Conservation (phyloP, 305 asterid species). For the Stenogyne calaminthoides region DNA sequence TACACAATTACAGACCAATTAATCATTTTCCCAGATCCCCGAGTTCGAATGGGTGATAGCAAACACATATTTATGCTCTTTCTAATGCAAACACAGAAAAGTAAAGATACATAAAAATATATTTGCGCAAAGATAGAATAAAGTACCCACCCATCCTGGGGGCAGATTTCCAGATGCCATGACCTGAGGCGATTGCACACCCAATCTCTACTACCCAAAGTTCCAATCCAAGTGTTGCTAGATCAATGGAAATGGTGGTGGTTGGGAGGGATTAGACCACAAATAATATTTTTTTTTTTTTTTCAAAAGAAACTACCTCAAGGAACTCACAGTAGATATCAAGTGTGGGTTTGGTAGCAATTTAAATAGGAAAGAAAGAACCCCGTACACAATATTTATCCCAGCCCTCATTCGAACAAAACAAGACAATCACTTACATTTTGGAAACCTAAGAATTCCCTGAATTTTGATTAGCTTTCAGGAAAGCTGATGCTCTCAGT, state of each 20-base stretch:
- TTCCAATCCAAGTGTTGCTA: slow-evolving; percentile 22
- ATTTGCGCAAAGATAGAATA: slow-evolving; percentile 21
- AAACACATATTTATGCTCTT: background rate
- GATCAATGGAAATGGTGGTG: background rate
- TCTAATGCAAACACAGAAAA: background rate
- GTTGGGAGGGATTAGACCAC: background rate
- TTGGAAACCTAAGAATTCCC: slow-evolving; percentile 35
- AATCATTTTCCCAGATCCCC: background rate
- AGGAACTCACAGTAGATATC: slow-evolving; percentile 12
- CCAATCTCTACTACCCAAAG: slow-evolving; percentile 51
- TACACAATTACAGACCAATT: background rate
- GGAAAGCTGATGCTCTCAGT: slow-evolving; percentile 85
- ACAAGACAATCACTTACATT: slow-evolving; percentile 43
- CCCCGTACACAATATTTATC: slow-evolving; percentile 4
- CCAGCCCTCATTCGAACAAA: background rate
- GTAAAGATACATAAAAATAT: background rate
- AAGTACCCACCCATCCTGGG: slow-evolving; percentile 75
- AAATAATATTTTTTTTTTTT: background rate
- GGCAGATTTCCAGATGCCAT: slow-evolving; percentile 47
- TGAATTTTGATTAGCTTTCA: slow-evolving; percentile 48
- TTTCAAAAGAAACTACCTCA: background rate
- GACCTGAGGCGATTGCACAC: slow-evolving; percentile 44
- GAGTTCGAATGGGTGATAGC: background rate
- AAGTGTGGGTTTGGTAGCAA: background rate
- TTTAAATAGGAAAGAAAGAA: slow-evolving; percentile 7